Evolutionary conservation across 768 basidiomycete species (phyloP).

Genomic region (Hortiboletus flavorubellus): DNA sequence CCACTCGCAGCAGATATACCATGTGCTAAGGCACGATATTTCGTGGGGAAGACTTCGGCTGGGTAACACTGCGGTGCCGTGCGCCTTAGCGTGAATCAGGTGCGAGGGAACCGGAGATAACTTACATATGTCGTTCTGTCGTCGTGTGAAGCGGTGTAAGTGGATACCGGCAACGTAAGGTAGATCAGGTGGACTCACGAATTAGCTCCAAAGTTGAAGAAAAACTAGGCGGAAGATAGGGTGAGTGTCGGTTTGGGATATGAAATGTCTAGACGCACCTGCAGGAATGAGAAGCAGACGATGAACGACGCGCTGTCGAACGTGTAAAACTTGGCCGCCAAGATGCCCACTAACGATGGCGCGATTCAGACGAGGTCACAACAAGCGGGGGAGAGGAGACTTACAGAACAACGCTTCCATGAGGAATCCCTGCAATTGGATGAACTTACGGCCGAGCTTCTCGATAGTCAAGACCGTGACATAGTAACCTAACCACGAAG

Average conservation of each 20-base stretch:
- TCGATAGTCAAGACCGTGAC: conserved; percentile 67
- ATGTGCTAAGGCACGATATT: conserved; percentile 70
- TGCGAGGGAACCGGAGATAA: background rate
- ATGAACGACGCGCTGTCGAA: conserved; percentile 62
- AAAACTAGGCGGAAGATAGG: conserved; percentile 43
- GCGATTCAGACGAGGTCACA: background rate
- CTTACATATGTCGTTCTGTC: conserved; percentile 51
- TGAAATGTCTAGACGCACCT: conserved; percentile 32
- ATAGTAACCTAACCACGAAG: conserved; percentile 53
- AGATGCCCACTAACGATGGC: conserved; percentile 49
- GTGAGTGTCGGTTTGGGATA: background rate
- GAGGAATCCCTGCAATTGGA: conserved; percentile 75
- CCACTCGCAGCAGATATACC: conserved; percentile 72
- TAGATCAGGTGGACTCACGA: conserved; percentile 36
- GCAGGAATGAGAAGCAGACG: conserved; percentile 68
- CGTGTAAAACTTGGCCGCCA: conserved; percentile 60
- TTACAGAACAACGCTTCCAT: conserved; percentile 64
- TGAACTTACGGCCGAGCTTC: conserved; percentile 67
- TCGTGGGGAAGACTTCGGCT: conserved; percentile 77
- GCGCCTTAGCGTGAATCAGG: background rate
- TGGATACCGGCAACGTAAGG: background rate
- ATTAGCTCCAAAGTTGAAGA: conserved; percentile 83
- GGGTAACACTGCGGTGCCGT: conserved; percentile 54
- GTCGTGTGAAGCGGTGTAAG: conserved; percentile 1
- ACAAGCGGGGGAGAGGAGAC: conserved; percentile 5